phyloP scores from a whole-genome alignment of 148 eudicot genomes.

The Camellia granthamiana region DNA sequence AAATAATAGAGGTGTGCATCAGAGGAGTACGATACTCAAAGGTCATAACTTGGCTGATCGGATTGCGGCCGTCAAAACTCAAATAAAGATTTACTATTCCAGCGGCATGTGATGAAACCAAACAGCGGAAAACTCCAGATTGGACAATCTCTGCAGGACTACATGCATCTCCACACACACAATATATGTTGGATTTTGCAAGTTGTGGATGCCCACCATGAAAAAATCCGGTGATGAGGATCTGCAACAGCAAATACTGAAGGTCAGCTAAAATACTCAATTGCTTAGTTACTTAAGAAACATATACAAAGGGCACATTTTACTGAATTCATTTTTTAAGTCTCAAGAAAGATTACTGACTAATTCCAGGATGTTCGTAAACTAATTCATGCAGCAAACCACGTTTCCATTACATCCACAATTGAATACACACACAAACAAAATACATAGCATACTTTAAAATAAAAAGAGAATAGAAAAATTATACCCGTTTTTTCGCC shows the following conservation, averaged over 20 bases:
- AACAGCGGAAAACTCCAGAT: constrained; percentile 77
- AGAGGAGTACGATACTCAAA: constrained; percentile 65
- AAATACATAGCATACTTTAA: neutral
- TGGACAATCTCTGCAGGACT: constrained; percentile 62
- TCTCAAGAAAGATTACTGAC: neutral
- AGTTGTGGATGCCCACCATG: constrained; percentile 45
- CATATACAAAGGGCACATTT: neutral
- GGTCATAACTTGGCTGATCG: constrained; percentile 68
- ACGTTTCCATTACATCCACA: neutral
- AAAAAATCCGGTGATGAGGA: constrained; percentile 76
- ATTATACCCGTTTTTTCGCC: neutral
- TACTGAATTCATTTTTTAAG: neutral
- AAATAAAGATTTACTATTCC: constrained; percentile 66
- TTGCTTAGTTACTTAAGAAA: neutral
- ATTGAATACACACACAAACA: neutral
- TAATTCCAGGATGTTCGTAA: neutral
- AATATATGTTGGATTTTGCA: constrained; percentile 47
- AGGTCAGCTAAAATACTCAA: constrained; percentile 1
- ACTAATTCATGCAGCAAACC: neutral
- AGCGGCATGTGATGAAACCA: constrained; percentile 59
- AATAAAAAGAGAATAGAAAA: neutral
- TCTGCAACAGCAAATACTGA: constrained; percentile 44
- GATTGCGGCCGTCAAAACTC: constrained; percentile 69
- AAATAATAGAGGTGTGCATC: constrained; percentile 13
- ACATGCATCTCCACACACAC: constrained; percentile 71